Conservation (phyloP, 768 basidiomycete species). For the Tricholoma flavovirens region DNA sequence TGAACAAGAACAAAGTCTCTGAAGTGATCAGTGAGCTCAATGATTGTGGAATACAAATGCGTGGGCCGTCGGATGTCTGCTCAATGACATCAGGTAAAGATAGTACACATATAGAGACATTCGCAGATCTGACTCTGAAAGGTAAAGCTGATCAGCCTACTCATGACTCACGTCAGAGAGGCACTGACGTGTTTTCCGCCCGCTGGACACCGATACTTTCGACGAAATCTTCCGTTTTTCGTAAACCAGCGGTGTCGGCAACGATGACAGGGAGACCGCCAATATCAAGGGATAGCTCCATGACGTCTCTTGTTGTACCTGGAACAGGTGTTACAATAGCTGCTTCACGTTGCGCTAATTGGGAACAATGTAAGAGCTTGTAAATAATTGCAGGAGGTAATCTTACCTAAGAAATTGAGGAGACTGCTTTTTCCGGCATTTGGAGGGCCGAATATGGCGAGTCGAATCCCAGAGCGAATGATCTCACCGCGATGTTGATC, state of each 20-base stretch:
- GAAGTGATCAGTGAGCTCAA: slow-evolving; percentile 45
- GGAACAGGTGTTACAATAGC: slow-evolving; percentile 86
- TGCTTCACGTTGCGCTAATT: slow-evolving; percentile 73
- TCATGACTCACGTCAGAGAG: not conserved
- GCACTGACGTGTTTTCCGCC: slow-evolving; percentile 59
- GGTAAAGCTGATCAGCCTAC: not conserved
- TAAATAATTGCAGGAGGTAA: not conserved
- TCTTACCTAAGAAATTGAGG: slow-evolving; percentile 74
- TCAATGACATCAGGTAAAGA: slow-evolving; percentile 49
- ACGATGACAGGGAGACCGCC: slow-evolving; percentile 78
- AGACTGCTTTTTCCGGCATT: slow-evolving; percentile 93
- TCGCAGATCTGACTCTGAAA: slow-evolving; percentile 56
- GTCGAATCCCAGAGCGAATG: slow-evolving; percentile 70
- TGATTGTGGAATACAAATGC: slow-evolving; percentile 35
- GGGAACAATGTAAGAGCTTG: not conserved
- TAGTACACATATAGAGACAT: slow-evolving; percentile 76
- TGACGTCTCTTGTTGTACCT: slow-evolving; percentile 85
- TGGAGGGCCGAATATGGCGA: slow-evolving; percentile 89
- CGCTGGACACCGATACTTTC: slow-evolving; percentile 80
- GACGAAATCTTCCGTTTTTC: slow-evolving; percentile 61
- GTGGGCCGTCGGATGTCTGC: slow-evolving; percentile 7
- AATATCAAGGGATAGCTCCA: slow-evolving; percentile 84
- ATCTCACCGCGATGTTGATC: slow-evolving; percentile 82
- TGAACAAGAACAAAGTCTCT: slow-evolving; percentile 67
- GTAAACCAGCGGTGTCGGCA: slow-evolving; percentile 82